Evolutionary conservation across 148 eudicot species (phyloP), one percentile per base, ranked within the genome.

Genomic region (Amaranthus palmeri): DNA sequence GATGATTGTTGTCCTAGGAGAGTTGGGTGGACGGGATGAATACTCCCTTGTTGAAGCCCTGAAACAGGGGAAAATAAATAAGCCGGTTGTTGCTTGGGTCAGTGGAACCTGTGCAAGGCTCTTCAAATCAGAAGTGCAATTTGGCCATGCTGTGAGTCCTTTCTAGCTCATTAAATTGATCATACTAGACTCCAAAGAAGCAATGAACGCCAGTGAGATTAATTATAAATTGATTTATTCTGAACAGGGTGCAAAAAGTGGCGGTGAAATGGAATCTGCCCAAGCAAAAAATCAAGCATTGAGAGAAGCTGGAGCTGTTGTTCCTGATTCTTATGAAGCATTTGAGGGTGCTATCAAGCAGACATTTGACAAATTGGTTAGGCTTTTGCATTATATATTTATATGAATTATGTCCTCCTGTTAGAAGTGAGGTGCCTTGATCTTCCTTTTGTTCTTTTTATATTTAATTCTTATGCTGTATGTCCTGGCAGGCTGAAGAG

Each of bases 71-170:
- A 95, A 95, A 81, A 91, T 95, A 63, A 89, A 74, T 59, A 95
- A 95, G 68, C 99, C 97, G 45, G 92, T 95, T 55, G 96, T 89
- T 75, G 99, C 97, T 67, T 95, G 97, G 99, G 99, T 95, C 81
- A 93, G 98, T 81, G 98, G 98, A 78, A 93, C 98, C 68, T 93
- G 98, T 79, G 98, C 98, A 47, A 86, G 81, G 76, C 97, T 93
- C 69, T 93, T 93, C 77, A 91, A 95, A 78, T 95, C 99, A 60
- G 99, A 95, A 91, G 99, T 95, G 77, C 99, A 95, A 80, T 91
- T 95, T 81, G 99, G 99, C 44, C 99, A 95, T 77, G 97, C 99
- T 72, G 99, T 95, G 74, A 86, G 96, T 76, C 72, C 61, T 56
- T 75, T 56, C 59, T 49, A 45, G 56, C 40, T 49, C 45, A 52